Evolutionary conservation across 148 eudicot genomes (phyloP), one percentile per base, ranked within the genome.

Genomic region (Amaranthus palmeri): DNA sequence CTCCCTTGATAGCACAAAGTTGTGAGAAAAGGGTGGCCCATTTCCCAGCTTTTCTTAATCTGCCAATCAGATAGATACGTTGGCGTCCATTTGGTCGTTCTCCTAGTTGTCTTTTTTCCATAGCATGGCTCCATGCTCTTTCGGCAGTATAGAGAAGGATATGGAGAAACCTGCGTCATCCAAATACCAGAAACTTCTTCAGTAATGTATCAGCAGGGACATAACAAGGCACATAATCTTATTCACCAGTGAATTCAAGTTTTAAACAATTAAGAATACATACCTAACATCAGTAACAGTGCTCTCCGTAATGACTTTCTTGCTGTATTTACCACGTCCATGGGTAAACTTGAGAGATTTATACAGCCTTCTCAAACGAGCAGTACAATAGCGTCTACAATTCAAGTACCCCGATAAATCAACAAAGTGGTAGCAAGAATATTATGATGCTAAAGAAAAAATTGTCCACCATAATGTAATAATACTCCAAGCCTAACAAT

Each of bases 81-180:
- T 93, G 98, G 58, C 91, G 89, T 71, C 91, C 87, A 82, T 84
- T 89, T 64, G 97, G 97, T 17, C 97, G 97, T 77, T 95, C 97
- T 70, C 93, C 93, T 67, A 95, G 71, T 69, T 92, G 96, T 80
- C 93, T 88, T 87, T 95, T 95, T 85, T 95, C 98, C 98, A 95
- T 95, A 47, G 98, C 98, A 74, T 95, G 97, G 82, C 98, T 89
- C 97, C 98, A 95, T 63, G 98, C 98, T 82, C 97, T 89, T 88
- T 95, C 98, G 54, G 97, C 86, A 1, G 86, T 85, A 81, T 95
- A 95, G 50, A 92, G 85, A 73, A 92, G 83, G 71, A 92, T 57
- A 81, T 90, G 97, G 54, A 92, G 93, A 81, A 81, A 92, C 88
- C 97, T 92, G 69, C 69, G 58, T 54, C 60, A 78, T 52, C 57